Percentiles rank a stretch among this genome's conserved stretches.
Conservation (phyloP, 1,139 yeast genomes). For the Zygosaccharomyces sapae region DNA sequence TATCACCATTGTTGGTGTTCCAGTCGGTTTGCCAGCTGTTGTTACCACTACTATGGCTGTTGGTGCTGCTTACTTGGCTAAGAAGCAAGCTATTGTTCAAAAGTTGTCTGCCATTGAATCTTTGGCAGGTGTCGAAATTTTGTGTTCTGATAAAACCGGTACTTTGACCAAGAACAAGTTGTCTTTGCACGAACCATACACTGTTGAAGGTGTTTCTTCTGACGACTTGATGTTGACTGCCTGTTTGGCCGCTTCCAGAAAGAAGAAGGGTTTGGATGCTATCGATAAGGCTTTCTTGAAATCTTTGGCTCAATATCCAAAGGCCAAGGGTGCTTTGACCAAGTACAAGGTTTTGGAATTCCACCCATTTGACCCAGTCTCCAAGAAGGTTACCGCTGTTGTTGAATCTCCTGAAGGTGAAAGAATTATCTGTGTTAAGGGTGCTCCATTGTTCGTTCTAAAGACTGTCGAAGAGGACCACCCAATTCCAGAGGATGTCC, state of each 20-base stretch:
- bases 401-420: constrained; percentile 97
- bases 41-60: constrained; percentile 99
- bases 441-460: constrained; percentile 93
- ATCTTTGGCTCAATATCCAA: constrained; percentile 80
- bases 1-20: constrained; percentile 98
- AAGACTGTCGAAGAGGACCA: constrained; percentile 96
- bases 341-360: constrained; percentile 93
- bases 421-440: constrained; percentile 93
- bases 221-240: constrained; percentile 98
- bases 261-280: constrained; percentile 98
- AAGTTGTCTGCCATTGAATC: constrained; percentile 97
- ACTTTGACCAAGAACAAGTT: constrained; percentile 97
- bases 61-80: constrained; percentile 99
- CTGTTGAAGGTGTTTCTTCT: constrained; percentile 97
- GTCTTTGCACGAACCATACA: constrained; percentile 96
- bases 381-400: constrained; percentile 92
- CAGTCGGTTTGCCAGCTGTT: constrained; percentile 99
- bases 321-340: constrained; percentile 91
- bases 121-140: constrained; percentile 97
- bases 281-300: constrained; percentile 96
- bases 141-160: constrained; percentile 99
- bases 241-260: constrained; percentile 96
- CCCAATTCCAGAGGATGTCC: constrained; percentile 93
- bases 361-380: constrained; percentile 97
- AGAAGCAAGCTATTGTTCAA: constrained; percentile 97